A percentile compares a stretch with the other conserved stretches of the same genome.
Evolutionary conservation across 768 basidiomycete species (phyloP).

Genomic region (Sistotremastrum suecicum): DNA sequence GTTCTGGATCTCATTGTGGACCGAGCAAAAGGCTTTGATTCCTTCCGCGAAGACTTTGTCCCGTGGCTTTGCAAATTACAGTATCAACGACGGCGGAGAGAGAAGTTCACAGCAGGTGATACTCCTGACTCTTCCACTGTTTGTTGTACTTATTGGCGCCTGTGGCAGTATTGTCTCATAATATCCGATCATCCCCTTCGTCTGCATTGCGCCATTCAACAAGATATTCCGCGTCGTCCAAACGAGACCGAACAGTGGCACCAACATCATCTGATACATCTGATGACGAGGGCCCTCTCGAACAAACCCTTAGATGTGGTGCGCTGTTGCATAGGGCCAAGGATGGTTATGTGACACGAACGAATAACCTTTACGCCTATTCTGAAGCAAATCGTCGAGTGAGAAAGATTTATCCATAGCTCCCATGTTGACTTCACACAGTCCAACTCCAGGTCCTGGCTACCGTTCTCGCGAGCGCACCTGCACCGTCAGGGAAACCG

Average conservation of each 20-base stretch:
- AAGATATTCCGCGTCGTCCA: neutral
- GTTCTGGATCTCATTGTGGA: constrained; percentile 54
- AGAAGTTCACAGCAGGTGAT: constrained; percentile 46
- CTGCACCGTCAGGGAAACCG: constrained; percentile 62
- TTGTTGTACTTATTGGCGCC: neutral
- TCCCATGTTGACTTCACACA: neutral
- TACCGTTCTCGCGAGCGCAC: constrained; percentile 45
- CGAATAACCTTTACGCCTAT: constrained; percentile 65
- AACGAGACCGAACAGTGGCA: constrained; percentile 12
- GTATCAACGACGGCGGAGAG: constrained; percentile 47
- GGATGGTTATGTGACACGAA: constrained; percentile 47
- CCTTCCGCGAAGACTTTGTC: constrained; percentile 78
- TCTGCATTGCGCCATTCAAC: constrained; percentile 51
- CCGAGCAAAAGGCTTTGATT: constrained; percentile 59
- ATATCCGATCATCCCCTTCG: constrained; percentile 29
- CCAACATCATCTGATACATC: constrained; percentile 28
- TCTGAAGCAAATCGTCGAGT: constrained; percentile 74
- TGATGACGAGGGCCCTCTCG: constrained; percentile 20
- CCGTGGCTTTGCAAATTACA: constrained; percentile 87
- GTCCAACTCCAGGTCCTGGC: constrained; percentile 35
- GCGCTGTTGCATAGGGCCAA: constrained; percentile 41
- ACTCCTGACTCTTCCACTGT: constrained; percentile 2
- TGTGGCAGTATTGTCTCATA: neutral
- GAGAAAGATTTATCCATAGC: constrained; percentile 12
- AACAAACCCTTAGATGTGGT: constrained; percentile 47